Evolutionary conservation across 2,329 filamentous ascomycete genomes (phyloP), one percentile per base, ranked within the genome.

Genomic region (Epichloe bromicola): DNA sequence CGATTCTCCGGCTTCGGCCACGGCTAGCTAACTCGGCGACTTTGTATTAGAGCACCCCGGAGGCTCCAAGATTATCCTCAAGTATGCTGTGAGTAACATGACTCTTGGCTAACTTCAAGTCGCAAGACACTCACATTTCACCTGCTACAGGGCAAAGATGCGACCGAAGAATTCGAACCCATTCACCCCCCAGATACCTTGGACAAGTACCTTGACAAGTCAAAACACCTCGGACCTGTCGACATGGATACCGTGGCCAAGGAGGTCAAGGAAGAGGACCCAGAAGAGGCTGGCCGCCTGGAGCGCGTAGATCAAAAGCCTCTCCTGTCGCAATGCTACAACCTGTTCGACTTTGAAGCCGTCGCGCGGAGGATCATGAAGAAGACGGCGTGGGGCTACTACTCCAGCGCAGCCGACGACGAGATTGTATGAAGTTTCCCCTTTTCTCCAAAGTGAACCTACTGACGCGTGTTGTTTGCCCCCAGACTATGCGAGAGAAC

Each of bases 371-470:
- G 81, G 39, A 81, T 94, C 51, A 96, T 97, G 91, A 96, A 95
- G 78, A 94, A 86, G 73, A 85, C 84, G 1, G 91, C 91, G 0
- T 98, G 93, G 93, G 93, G 86, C 26, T 98, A 98, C 72, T 98
- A 98, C 68, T 95, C 88, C 1, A 93, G 86, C 63, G 91, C 88
- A 51, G 88, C 91, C 0, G 69, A 72, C 33, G 69, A 72, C 51
- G 69, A 72, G 58, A 71, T 72, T 57, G 68, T 70, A 55, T 45
- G 64, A 53, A 53, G 17, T 33, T 30, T 42, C 38, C 54, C 15
- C 23, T 20, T 30, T 26, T 34, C 33, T 20, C 23, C 23, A 23
- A 23, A 23, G 26, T 8, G 8, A 26, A 26, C 26, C 26, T 26
- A 12, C 33, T 30, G 26, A 26, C 26, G 26, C 7, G 8, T 8